Evolutionary conservation across 2,329 filamentous ascomycete species (phyloP).

Genomic region (Fusarium secorum): DNA sequence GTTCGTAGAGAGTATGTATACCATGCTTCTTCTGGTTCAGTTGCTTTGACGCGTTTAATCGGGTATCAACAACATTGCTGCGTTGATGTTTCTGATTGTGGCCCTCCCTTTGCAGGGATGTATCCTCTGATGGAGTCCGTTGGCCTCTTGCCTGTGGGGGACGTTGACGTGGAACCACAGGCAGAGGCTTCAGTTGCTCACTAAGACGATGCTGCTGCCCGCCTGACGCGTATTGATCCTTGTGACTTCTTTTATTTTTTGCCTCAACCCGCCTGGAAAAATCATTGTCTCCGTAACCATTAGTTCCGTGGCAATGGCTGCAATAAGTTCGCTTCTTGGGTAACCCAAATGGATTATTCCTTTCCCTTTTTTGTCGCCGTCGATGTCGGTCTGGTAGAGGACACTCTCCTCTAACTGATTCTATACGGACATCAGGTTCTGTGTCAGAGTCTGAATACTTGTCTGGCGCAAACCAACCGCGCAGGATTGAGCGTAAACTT

Average conservation of each 20-base stretch:
- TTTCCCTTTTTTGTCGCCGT: neutral
- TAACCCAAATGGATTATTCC: neutral
- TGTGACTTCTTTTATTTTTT: slow-evolving; percentile 6
- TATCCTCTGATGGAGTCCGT: neutral
- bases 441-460: slow-evolving; percentile 21
- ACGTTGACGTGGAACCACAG: slow-evolving; percentile 27
- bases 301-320: neutral
- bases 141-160: slow-evolving; percentile 14
- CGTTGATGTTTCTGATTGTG: slow-evolving; percentile 2
- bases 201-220: slow-evolving; percentile 1
- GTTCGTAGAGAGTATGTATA: neutral
- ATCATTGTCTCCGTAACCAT: neutral
- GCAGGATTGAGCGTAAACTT: slow-evolving; percentile 22
- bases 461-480: neutral
- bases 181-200: slow-evolving; percentile 13
- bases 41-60: neutral
- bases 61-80: neutral
- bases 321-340: neutral
- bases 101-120: slow-evolving; percentile 16
- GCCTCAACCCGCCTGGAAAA: neutral
- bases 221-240: slow-evolving; percentile 16
- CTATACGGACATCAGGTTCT: neutral
- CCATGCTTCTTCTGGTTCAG: neutral
- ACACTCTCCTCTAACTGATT: neutral
- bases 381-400: neutral